phyloP scores from a whole-genome alignment of 148 eudicot genomes.

The Diospyros kaki region DNA sequence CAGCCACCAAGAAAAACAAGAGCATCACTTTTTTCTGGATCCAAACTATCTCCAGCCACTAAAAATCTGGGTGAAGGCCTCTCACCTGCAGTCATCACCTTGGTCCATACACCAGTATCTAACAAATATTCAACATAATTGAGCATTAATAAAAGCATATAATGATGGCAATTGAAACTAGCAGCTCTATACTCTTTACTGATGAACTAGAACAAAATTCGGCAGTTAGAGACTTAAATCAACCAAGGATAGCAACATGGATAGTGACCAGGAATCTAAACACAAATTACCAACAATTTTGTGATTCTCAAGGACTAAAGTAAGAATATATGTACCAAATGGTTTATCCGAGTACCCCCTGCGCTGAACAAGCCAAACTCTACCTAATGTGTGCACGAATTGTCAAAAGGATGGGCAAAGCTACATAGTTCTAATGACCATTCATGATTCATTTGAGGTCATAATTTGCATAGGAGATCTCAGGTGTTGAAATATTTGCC shows the following conservation, averaged over 20 bases:
- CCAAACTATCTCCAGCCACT: slow-evolving; percentile 85
- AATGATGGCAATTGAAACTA: background rate
- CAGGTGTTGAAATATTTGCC: too few species aligned
- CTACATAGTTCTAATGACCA: too few species aligned
- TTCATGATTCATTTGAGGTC: too few species aligned
- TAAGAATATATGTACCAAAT: too few species aligned
- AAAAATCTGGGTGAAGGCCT: slow-evolving; percentile 94
- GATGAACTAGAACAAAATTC: background rate
- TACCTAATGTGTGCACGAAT: too few species aligned
- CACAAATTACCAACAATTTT: background rate
- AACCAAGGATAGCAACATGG: background rate
- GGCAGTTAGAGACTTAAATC: background rate
- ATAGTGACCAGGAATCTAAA: background rate
- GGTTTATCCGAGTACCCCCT: too few species aligned
- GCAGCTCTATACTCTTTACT: background rate
- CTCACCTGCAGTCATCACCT: slow-evolving; percentile 56
- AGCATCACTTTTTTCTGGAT: slow-evolving; percentile 66
- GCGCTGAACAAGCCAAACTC: too few species aligned
- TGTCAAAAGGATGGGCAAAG: too few species aligned
- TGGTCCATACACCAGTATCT: slow-evolving; percentile 77
- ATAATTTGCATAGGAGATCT: too few species aligned
- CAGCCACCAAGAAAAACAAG: slow-evolving; percentile 89
- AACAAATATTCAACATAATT: background rate
- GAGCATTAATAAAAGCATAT: background rate
- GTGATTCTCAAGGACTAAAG: too few species aligned